Percentiles rank a stretch among this genome's conserved stretches.
phyloP scores from a whole-genome alignment of 306 rosid species.

The Hippophae gyantsensis region DNA sequence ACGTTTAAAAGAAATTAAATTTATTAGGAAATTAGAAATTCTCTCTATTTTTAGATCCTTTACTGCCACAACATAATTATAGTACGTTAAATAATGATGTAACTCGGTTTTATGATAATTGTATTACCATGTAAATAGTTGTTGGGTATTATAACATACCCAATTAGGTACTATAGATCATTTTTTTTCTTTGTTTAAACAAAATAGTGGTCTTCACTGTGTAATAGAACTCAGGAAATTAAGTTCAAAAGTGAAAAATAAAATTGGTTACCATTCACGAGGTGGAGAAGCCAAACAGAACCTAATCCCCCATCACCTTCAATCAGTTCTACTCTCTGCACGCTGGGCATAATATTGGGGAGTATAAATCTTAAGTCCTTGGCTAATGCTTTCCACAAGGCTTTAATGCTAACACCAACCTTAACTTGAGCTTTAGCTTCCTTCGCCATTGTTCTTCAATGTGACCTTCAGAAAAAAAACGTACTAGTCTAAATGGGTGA shows the following conservation, averaged over 20 bases:
- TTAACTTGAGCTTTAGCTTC: slow-evolving; percentile 39
- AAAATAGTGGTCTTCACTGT: background rate
- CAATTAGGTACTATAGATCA: no score
- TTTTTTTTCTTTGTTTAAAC: no score
- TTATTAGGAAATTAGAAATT: background rate
- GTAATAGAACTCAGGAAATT: no score
- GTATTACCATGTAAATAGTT: no score
- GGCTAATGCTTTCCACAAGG: slow-evolving; percentile 41
- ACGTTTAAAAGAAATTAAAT: background rate
- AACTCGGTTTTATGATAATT: no score
- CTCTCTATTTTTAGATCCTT: background rate
- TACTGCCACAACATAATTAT: background rate
- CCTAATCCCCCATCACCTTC: slow-evolving; percentile 65
- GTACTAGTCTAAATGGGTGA: no score
- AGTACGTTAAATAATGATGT: background rate
- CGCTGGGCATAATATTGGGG: slow-evolving; percentile 44
- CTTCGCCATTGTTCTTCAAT: slow-evolving; percentile 23
- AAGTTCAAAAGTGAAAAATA: background rate
- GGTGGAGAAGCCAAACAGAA: slow-evolving; percentile 43
- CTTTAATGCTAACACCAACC: slow-evolving; percentile 32
- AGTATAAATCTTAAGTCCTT: slow-evolving; percentile 27
- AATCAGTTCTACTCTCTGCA: slow-evolving; percentile 38
- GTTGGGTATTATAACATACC: no score
- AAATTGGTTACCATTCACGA: slow-evolving; percentile 27
- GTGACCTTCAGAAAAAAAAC: background rate